phyloP scores from a whole-genome alignment of 768 basidiomycete genomes.

The Tylopilus rubrobrunneus region DNA sequence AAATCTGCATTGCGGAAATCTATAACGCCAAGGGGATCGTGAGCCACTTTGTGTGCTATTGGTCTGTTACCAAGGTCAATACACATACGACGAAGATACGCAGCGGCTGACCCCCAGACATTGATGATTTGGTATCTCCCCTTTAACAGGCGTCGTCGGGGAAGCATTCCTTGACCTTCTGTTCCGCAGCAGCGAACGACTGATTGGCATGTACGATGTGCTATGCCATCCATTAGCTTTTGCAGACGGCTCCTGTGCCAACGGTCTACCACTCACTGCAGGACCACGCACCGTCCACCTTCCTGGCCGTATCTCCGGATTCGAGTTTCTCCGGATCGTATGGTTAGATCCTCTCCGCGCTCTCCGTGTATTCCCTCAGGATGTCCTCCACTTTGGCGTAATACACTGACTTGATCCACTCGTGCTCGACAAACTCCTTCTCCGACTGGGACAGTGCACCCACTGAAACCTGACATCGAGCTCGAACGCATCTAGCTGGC shows the following conservation, averaged over 20 bases:
- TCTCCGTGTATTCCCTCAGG: neutral
- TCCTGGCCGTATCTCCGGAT: neutral
- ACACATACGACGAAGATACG: neutral
- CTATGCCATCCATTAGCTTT: neutral
- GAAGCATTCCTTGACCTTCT: slow-evolving; percentile 21
- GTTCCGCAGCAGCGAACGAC: neutral
- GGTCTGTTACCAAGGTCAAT: neutral
- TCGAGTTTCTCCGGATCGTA: neutral
- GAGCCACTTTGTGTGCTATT: slow-evolving; percentile 1
- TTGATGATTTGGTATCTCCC: slow-evolving; percentile 40
- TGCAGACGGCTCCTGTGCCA: neutral
- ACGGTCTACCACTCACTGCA: neutral
- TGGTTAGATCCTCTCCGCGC: neutral
- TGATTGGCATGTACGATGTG: neutral
- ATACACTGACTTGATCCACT: neutral
- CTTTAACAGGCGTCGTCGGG: slow-evolving; percentile 38
- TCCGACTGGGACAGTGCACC: neutral
- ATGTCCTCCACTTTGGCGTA: neutral
- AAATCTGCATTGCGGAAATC: neutral
- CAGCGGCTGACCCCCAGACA: slow-evolving; percentile 33
- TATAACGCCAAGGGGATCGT: neutral
- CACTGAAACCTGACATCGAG: neutral
- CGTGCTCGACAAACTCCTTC: neutral
- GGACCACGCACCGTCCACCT: neutral
- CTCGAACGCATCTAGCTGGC: neutral